Evolutionary conservation across 306 rosid species (phyloP).

Genomic region (Gleditsia sinensis): DNA sequence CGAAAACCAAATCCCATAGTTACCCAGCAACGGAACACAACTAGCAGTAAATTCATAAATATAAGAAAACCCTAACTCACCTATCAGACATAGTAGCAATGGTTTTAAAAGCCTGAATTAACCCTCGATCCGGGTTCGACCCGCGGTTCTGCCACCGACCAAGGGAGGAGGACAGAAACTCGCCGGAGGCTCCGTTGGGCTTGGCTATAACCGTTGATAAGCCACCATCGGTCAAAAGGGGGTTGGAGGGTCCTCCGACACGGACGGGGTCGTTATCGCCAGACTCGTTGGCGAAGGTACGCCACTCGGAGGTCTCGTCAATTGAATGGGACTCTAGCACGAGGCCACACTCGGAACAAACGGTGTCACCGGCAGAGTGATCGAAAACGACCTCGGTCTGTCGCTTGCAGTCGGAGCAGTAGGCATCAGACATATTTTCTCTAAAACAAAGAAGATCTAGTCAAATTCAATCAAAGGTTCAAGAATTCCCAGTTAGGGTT

Average conservation of each 20-base stretch:
- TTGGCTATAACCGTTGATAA: constrained; percentile 88
- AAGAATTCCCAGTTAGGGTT: not conserved
- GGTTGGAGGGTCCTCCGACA: constrained; percentile 89
- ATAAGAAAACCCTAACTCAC: constrained; percentile 42
- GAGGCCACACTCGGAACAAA: constrained; percentile 93
- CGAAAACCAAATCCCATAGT: not conserved
- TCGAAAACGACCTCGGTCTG: constrained; percentile 95
- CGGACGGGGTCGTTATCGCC: constrained; percentile 90
- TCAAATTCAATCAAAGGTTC: not conserved
- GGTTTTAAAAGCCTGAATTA: constrained; percentile 84
- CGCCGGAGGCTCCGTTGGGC: constrained; percentile 79
- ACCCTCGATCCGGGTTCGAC: constrained; percentile 86
- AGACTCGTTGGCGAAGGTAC: constrained; percentile 89
- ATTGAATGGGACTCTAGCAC: constrained; percentile 96
- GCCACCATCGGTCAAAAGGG: constrained; percentile 83
- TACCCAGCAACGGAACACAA: not conserved
- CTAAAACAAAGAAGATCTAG: not conserved
- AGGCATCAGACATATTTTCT: constrained; percentile 79
- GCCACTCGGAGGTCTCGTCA: constrained; percentile 95
- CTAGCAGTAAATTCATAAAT: constrained; percentile 29
- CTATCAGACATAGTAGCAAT: constrained; percentile 98
- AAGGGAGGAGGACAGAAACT: constrained; percentile 71
- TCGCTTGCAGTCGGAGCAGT: constrained; percentile 88
- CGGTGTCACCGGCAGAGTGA: constrained; percentile 94
- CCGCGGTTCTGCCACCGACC: constrained; percentile 98